Conservation (phyloP, 1,284 basidiomycete species). For the Tilletia walkeri region DNA sequence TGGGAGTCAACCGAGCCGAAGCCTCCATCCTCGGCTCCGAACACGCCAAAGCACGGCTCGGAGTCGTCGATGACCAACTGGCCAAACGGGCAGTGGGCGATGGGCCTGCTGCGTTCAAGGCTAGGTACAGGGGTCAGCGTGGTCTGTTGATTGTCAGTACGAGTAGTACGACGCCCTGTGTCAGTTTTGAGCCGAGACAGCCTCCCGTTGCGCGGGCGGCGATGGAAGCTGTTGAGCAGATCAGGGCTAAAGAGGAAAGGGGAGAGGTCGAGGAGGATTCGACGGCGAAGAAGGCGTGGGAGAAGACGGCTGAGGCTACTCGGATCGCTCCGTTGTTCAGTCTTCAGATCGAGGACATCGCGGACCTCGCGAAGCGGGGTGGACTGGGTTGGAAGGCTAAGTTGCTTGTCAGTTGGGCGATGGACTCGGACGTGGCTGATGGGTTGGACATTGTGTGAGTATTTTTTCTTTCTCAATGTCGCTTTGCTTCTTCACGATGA, state of each 20-base stretch:
- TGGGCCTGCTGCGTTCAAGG: constrained; percentile 46
- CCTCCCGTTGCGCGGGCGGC: constrained; percentile 26
- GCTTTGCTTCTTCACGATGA: background rate
- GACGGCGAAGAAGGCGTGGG: constrained; percentile 12
- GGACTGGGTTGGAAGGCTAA: constrained; percentile 55
- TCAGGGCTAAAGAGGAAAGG: constrained; percentile 12
- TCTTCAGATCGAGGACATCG: constrained; percentile 51
- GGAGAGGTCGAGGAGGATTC: constrained; percentile 8
- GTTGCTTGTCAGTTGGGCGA: constrained; percentile 45
- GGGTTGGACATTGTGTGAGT: constrained; percentile 35
- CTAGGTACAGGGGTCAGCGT: constrained; percentile 45
- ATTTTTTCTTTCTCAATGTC: background rate
- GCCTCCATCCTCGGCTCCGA: constrained; percentile 42
- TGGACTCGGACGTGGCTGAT: constrained; percentile 40
- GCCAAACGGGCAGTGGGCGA: constrained; percentile 29
- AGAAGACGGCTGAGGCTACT: constrained; percentile 29
- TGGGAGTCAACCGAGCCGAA: constrained; percentile 54
- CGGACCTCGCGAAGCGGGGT: constrained; percentile 50
- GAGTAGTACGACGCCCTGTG: constrained; percentile 51
- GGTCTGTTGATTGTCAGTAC: constrained; percentile 49
- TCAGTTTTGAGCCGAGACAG: constrained; percentile 39
- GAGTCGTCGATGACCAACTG: constrained; percentile 41
- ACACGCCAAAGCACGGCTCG: constrained; percentile 46
- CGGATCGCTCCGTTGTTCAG: constrained; percentile 35
- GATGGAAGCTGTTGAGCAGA: constrained; percentile 18